Evolutionary conservation across 768 basidiomycete species (phyloP).

Genomic region (Mycena latifolia): DNA sequence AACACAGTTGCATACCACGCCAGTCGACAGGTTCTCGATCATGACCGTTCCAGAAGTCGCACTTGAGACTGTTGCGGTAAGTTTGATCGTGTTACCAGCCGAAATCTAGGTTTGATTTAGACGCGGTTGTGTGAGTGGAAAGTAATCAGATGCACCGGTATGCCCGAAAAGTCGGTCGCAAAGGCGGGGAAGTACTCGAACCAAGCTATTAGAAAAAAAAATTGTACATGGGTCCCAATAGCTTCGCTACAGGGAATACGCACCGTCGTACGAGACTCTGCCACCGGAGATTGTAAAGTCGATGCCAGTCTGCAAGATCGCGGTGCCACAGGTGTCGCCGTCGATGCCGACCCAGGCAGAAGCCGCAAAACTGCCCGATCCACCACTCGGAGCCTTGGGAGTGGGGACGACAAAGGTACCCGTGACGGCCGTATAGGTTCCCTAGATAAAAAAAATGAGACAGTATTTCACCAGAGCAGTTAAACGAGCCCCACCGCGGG

Average conservation of each 20-base stretch:
- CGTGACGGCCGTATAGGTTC: constrained; percentile 47
- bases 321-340: constrained; percentile 49
- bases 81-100: constrained; percentile 22
- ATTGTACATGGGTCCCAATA: neutral
- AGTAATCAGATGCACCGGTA: neutral
- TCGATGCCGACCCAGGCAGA: constrained; percentile 54
- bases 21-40: constrained; percentile 26
- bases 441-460: constrained; percentile 25
- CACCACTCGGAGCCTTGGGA: constrained; percentile 32
- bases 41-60: constrained; percentile 17
- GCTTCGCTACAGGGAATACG: constrained; percentile 6
- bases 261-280: constrained; percentile 45
- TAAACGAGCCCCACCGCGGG: constrained; percentile 33
- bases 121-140: neutral
- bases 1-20: neutral
- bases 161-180: neutral
- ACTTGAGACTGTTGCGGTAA: constrained; percentile 9
- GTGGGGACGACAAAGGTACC: constrained; percentile 50
- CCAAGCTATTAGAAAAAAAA: neutral
- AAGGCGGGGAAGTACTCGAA: constrained; percentile 4
- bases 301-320: constrained; percentile 52
- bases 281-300: constrained; percentile 45
- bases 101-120: neutral
- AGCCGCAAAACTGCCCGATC: constrained; percentile 41
- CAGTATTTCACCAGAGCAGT: neutral